Evolutionary conservation across 2,329 filamentous ascomycete genomes (phyloP).

Genomic region (Ophiostoma perfectum): DNA sequence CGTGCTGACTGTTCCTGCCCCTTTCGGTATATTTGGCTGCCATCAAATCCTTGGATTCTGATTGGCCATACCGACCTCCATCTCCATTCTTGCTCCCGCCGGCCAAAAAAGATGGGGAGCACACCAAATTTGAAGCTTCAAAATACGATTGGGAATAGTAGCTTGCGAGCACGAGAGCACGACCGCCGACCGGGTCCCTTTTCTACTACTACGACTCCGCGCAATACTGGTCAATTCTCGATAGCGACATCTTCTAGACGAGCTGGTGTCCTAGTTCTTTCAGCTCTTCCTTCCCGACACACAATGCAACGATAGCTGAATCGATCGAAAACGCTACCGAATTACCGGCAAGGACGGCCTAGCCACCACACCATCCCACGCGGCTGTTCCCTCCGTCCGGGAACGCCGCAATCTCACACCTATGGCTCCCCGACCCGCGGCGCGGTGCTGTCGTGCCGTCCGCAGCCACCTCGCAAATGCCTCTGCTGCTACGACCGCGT

Average conservation of each 20-base stretch:
- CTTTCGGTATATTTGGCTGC: background rate
- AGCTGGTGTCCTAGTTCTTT: background rate
- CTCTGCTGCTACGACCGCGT: background rate
- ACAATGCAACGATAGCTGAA: constrained; percentile 4
- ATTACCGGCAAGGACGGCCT: background rate
- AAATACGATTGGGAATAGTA: background rate
- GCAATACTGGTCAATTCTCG: background rate
- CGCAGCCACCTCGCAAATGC: constrained; percentile 1
- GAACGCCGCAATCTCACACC: constrained; percentile 23
- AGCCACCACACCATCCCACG: background rate
- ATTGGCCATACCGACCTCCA: background rate
- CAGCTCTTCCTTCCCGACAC: background rate
- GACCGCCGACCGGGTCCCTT: background rate
- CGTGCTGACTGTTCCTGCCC: constrained; percentile 9
- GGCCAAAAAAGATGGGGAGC: background rate
- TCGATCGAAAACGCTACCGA: background rate
- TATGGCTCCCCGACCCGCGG: constrained; percentile 21
- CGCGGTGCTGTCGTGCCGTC: constrained; percentile 19
- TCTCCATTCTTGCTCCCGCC: background rate
- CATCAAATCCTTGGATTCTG: background rate
- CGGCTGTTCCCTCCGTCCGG: constrained; percentile 3
- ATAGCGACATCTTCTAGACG: background rate
- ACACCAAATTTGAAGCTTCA: constrained; percentile 10
- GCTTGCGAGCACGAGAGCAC: constrained; percentile 2
- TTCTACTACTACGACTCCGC: too few species aligned